Conservation (phyloP, 2,329 filamentous ascomycete species). For the Coniochaeta sp. region DNA sequence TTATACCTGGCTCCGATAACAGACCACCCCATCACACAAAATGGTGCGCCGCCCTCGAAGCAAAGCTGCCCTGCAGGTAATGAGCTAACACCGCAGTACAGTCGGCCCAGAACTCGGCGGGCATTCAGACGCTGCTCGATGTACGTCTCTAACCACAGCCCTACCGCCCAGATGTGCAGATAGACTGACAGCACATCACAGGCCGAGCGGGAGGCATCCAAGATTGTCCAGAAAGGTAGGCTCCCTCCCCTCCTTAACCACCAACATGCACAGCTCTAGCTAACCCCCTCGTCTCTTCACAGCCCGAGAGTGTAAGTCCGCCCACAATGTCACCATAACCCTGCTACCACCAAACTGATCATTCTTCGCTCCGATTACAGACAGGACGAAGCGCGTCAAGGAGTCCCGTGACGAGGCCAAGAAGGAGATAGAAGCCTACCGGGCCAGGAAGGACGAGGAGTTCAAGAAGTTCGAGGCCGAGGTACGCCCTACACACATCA, state of each 20-base stretch:
- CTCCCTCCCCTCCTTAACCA: slow-evolving; percentile 8
- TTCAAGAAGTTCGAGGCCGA: slow-evolving; percentile 89
- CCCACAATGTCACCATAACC: not conserved
- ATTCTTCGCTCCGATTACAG: slow-evolving; percentile 30
- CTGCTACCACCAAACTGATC: slow-evolving; percentile 13
- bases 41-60: not conserved
- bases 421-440: slow-evolving; percentile 95
- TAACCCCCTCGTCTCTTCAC: slow-evolving; percentile 17
- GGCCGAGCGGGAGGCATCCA: slow-evolving; percentile 97
- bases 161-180: too few relatives aligned
- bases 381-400: slow-evolving; percentile 94
- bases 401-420: slow-evolving; percentile 95
- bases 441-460: slow-evolving; percentile 81
- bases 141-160: slow-evolving; percentile 48
- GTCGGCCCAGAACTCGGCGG: slow-evolving; percentile 97
- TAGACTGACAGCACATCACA: slow-evolving; percentile 30
- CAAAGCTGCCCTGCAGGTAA: not conserved
- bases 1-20: not conserved
- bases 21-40: not conserved
- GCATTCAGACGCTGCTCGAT: slow-evolving; percentile 97
- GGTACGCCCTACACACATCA: slow-evolving; percentile 28
- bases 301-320: slow-evolving; percentile 15
- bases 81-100: slow-evolving; percentile 32
- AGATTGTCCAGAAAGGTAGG: slow-evolving; percentile 95
- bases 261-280: slow-evolving; percentile 8